phyloP scores from a whole-genome alignment of 352 stramenopile genomes.

The Pythium chondricola region DNA sequence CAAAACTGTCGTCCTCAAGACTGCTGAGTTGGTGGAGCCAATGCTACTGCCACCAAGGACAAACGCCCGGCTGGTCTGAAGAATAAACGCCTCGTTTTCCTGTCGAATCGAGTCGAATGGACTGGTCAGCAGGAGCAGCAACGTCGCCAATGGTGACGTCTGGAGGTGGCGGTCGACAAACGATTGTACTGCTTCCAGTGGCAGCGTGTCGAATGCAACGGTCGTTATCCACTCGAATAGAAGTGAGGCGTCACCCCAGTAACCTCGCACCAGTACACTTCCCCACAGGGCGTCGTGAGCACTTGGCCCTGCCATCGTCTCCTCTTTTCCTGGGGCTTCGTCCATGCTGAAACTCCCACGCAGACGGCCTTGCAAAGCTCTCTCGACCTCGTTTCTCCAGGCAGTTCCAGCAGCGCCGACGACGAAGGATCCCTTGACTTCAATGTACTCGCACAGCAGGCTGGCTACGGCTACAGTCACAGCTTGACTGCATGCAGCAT shows the following conservation, averaged over 20 bases:
- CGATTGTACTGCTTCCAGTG: slow-evolving; percentile 24
- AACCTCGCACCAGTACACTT: slow-evolving; percentile 37
- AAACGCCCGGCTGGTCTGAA: slow-evolving; percentile 16
- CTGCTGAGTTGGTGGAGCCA: no score
- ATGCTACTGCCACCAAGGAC: no score
- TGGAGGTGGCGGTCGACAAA: slow-evolving; percentile 36
- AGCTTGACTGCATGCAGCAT: no score
- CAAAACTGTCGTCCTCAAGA: slow-evolving; percentile 20
- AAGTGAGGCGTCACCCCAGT: slow-evolving; percentile 32
- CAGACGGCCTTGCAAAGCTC: no score
- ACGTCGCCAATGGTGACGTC: slow-evolving; percentile 24
- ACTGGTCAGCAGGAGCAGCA: slow-evolving; percentile 51
- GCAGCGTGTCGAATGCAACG: slow-evolving; percentile 37
- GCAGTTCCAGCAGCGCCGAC: not conserved
- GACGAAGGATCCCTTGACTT: not conserved
- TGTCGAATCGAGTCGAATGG: slow-evolving; percentile 45
- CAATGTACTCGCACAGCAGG: not conserved
- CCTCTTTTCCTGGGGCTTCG: no score
- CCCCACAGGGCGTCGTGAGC: slow-evolving; percentile 20
- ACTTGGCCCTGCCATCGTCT: no score
- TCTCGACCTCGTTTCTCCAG: not conserved
- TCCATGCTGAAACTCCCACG: no score
- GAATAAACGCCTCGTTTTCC: slow-evolving; percentile 25
- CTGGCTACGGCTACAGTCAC: not conserved
- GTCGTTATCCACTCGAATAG: slow-evolving; percentile 52